phyloP scores from a whole-genome alignment of 345 rosid genomes.

The Acer negundo region DNA sequence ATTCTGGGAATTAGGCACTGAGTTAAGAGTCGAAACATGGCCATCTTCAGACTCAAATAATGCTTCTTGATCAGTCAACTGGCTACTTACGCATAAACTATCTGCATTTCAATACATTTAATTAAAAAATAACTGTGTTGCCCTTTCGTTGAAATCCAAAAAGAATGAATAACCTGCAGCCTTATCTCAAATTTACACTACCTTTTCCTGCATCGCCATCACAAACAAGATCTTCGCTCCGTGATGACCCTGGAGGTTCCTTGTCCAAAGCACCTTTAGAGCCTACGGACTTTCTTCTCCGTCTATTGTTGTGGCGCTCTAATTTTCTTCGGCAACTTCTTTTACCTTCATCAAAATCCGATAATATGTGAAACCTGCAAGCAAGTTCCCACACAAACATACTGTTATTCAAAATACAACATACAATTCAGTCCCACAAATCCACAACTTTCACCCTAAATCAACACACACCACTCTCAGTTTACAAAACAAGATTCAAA shows the following conservation, averaged over 20 bases:
- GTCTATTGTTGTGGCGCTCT: slow-evolving; percentile 84
- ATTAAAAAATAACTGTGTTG: not conserved
- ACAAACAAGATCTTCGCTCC: slow-evolving; percentile 38
- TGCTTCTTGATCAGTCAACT: slow-evolving; percentile 58
- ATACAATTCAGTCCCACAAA: not conserved
- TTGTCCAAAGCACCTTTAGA: slow-evolving; percentile 39
- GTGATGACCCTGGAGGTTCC: slow-evolving; percentile 41
- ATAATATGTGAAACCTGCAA: slow-evolving; percentile 77
- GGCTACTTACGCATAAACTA: slow-evolving; percentile 46
- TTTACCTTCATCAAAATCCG: slow-evolving; percentile 93
- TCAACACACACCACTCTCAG: not conserved
- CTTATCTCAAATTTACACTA: slow-evolving; percentile 23
- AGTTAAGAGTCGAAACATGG: slow-evolving; percentile 39
- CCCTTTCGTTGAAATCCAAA: not conserved
- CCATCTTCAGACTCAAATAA: slow-evolving; percentile 62
- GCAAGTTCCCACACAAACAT: slow-evolving; percentile 7
- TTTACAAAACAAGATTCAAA: not conserved
- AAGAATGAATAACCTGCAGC: not conserved
- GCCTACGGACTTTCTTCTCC: slow-evolving; percentile 68
- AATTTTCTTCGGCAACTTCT: slow-evolving; percentile 92
- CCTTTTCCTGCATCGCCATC: slow-evolving; percentile 77
- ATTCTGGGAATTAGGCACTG: slow-evolving; percentile 54
- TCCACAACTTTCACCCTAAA: not conserved
- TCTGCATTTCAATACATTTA: slow-evolving; percentile 30
- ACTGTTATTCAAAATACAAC: not conserved